phyloP scores from a whole-genome alignment of 306 rosid species.

The Vicia villosa region DNA sequence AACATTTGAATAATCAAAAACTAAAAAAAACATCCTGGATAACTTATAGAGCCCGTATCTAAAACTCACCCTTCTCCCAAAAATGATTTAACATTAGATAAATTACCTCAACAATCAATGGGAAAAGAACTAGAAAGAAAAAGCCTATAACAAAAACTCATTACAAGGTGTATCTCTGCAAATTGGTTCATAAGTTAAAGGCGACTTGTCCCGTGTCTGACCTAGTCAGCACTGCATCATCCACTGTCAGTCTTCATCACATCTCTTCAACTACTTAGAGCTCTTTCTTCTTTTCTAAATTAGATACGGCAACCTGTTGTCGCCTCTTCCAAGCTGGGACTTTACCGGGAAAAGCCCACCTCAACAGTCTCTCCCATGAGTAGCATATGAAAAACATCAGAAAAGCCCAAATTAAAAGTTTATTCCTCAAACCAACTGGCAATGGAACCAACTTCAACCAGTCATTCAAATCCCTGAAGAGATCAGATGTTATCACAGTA shows the following conservation, averaged over 20 bases:
- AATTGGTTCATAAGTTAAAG: conserved; percentile 24
- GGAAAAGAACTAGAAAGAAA: conserved; percentile 31
- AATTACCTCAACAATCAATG: conserved; percentile 31
- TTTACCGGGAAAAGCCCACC: conserved; percentile 94
- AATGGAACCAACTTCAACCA: conserved; percentile 89
- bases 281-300: conserved; percentile 71
- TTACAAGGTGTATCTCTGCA: conserved; percentile 17
- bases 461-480: conserved; percentile 80
- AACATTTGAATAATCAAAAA: conserved; percentile 28
- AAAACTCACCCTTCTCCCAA: conserved; percentile 48
- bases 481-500: conserved; percentile 82
- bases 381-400: conserved; percentile 81
- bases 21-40: conserved; percentile 20
- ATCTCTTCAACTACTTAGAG: conserved; percentile 43
- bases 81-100: conserved; percentile 40
- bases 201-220: not conserved
- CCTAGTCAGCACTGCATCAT: conserved; percentile 31
- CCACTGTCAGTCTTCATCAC: conserved; percentile 8
- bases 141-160: conserved; percentile 35
- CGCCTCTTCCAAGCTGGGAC: conserved; percentile 89
- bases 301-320: conserved; percentile 66
- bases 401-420: conserved; percentile 83
- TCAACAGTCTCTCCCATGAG: conserved; percentile 83
- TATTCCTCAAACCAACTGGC: conserved; percentile 81
- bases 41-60: conserved; percentile 33